These are phyloP conservation scores for Rhizophagus sp. DNA, from an alignment of 192 early-diverging fungal species.

Conservation along the genomic window DNA sequence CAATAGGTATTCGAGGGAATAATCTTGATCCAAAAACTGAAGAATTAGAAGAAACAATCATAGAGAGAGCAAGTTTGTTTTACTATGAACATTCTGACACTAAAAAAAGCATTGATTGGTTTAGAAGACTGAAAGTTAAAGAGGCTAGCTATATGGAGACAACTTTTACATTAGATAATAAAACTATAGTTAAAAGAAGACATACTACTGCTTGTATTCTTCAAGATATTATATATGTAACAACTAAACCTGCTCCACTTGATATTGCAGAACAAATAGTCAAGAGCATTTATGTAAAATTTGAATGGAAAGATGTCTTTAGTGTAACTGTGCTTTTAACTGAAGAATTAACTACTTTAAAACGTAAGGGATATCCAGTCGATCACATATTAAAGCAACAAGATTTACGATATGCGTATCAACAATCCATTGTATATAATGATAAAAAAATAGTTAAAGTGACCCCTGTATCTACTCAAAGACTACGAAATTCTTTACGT, in stretches of 20 bases:
- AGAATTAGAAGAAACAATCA: constrained; percentile 63
- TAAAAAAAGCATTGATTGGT: constrained; percentile 51
- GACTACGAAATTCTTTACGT: not conserved
- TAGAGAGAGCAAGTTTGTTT: constrained; percentile 76
- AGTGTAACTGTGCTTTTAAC: not conserved
- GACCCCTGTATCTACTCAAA: not conserved
- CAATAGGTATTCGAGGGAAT: constrained; percentile 51
- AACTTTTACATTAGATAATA: constrained; percentile 41
- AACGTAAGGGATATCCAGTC: constrained; percentile 48
- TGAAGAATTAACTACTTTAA: not conserved
- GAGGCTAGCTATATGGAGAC: constrained; percentile 69
- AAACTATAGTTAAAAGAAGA: constrained; percentile 35
- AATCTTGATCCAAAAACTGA: constrained; percentile 34
- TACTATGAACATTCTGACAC: constrained; percentile 60
- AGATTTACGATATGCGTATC: not conserved
- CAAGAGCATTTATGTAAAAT: not conserved
- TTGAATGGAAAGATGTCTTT: not conserved
- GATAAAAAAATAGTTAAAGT: not conserved
- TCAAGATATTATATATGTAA: constrained; percentile 40
- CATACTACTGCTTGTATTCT: constrained; percentile 62
- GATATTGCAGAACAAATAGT: not conserved
- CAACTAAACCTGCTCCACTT: constrained; percentile 36
- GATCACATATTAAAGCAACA: constrained; percentile 49
- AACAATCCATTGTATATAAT: constrained; percentile 20
- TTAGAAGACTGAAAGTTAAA: constrained; percentile 66